Evolutionary conservation across 2,329 filamentous ascomycete species (phyloP), one percentile per base, ranked within the genome.

Genomic region (Alternaria longipes): DNA sequence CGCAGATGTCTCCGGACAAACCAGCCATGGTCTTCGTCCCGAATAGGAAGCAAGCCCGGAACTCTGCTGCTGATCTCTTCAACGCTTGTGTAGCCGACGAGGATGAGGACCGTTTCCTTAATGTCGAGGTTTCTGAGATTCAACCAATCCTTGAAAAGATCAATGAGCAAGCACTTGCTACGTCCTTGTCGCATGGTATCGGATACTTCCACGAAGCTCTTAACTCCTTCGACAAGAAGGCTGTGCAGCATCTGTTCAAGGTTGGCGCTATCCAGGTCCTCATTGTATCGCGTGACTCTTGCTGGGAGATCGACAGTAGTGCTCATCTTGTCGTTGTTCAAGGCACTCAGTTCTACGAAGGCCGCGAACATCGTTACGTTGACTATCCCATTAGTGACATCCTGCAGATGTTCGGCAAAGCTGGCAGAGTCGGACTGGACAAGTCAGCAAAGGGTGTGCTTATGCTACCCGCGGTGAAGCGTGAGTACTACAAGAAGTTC

Each of bases 401-500:
- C 16, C 82, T 99, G 56, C 95, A 99, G 75, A 99, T 99, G 94
- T 97, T 98, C 71, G 95, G 95, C 69, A 97, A 95, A 79, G 92
- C 95, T 38, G 89, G 94, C 56, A 89, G 91, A 41, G 89, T 93
- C 2, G 87, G 90, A 4, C 86, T 89, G 74, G 93, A 97, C 72
- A 92, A 91, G 59, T 87, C 90, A 59, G 91, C 91, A 46, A 92
- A 92, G 63, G 96, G 94, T 68, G 92, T 99, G n/a, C 85, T 99
- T 45, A 98, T 99, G 95, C 88, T 97, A 11, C 93, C 94, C 3
- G 90, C 91, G 18, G 93, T 96, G 49, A 97, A 97, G 85, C 90
- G 95, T 38, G 94, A 97, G 65, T 99, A 97, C 81, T 99, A 98
- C 86, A 96, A 95, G 82, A 99, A 99, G 81, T 99, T 99, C 84